Percentiles rank a stretch among this genome's conserved stretches.
Conservation (phyloP, 176 grass and related monocot genomes). For the Puccinellia tenuiflora region DNA sequence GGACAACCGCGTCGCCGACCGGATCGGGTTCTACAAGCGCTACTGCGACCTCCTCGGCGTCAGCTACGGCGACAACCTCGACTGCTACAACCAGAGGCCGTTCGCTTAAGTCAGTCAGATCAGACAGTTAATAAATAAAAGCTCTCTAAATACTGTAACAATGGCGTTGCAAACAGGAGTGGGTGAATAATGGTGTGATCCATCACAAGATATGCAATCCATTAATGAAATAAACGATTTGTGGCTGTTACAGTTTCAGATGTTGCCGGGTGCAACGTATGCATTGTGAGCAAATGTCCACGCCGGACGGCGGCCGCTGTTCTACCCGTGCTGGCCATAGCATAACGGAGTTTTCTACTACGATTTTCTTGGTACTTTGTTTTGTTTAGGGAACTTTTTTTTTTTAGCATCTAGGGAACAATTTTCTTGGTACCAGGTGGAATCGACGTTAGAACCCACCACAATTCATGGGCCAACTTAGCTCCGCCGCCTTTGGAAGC, state of each 20-base stretch:
- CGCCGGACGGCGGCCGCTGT: too few relatives aligned
- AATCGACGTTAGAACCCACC: not conserved
- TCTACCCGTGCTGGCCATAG: too few relatives aligned
- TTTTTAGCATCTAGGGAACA: too few relatives aligned
- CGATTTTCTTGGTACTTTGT: not conserved
- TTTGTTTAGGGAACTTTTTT: too few relatives aligned
- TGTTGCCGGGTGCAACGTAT: not conserved
- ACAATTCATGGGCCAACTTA: not conserved
- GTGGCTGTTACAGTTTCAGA: not conserved
- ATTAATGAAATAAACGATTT: not conserved
- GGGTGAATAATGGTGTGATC: not conserved
- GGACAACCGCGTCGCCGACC: not conserved
- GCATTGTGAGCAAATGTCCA: not conserved
- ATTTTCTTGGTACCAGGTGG: not conserved
- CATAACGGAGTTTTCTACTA: too few relatives aligned
- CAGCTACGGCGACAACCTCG: conserved; percentile 29
- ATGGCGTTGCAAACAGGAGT: not conserved
- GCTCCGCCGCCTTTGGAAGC: not conserved
- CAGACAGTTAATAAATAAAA: not conserved
- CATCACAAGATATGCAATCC: not conserved
- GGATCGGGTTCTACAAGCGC: conserved; percentile 40
- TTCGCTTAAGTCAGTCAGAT: not conserved
- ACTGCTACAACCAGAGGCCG: conserved; percentile 20
- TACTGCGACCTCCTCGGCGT: conserved; percentile 47
- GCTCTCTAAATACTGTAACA: not conserved